Conservation (phyloP, 805 yeast genomes). For the Schwanniomyces vanrijiae region DNA sequence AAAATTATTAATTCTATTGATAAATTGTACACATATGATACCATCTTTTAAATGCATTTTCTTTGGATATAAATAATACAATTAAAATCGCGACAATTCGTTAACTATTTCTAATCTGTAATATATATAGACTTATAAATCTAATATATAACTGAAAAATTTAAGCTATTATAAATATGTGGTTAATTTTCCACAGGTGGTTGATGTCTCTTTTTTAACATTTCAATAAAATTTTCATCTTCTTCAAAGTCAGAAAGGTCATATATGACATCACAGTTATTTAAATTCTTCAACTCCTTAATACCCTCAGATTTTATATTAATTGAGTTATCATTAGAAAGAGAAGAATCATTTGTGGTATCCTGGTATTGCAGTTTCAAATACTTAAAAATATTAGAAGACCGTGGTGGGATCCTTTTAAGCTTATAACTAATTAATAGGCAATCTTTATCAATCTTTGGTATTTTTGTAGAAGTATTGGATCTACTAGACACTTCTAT, state of each 20-base stretch:
- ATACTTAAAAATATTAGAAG: slow-evolving; percentile 5
- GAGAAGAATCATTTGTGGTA: background rate
- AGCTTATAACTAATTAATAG: background rate
- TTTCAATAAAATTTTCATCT: slow-evolving; percentile 13
- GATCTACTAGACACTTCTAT: no score
- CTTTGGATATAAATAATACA: no score
- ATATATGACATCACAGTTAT: slow-evolving; percentile 17
- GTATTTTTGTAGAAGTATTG: no score
- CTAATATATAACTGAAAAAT: no score
- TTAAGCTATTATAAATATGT: no score
- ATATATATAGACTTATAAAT: no score
- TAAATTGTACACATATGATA: background rate
- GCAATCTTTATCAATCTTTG: background rate
- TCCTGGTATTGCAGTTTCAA: background rate
- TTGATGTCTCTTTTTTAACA: slow-evolving; percentile 7
- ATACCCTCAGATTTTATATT: background rate
- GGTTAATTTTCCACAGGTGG: background rate
- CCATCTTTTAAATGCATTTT: no score
- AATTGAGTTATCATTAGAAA: no score
- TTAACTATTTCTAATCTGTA: no score
- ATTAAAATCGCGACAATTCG: no score
- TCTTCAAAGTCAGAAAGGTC: slow-evolving; percentile 23
- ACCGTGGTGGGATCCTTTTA: slow-evolving; percentile 4
- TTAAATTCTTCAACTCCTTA: background rate
- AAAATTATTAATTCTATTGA: slow-evolving; percentile 1